Evolutionary conservation across 192 early-diverging fungal genomes (phyloP).

Genomic region (Coemansia guatemalensis): DNA sequence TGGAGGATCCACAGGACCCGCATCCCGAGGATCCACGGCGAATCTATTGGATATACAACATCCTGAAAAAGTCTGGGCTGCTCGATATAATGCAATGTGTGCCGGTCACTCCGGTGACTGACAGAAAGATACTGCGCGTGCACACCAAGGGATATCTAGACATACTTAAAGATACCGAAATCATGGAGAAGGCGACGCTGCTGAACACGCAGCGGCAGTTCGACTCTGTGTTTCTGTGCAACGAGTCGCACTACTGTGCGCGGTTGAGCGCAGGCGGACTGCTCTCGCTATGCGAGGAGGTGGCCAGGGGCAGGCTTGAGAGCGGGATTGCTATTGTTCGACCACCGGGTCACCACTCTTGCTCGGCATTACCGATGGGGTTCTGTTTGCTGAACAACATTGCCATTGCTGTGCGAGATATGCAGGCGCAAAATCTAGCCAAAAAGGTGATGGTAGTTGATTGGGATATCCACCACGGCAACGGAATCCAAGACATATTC

Average conservation of each 20-base stretch:
- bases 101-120: constrained; percentile 6
- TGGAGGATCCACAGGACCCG: constrained; percentile 57
- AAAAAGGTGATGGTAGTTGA: constrained; percentile 80
- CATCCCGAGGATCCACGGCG: constrained; percentile 78
- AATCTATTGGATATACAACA: constrained; percentile 66
- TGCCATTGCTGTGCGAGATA: constrained; percentile 71
- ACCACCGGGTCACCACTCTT: constrained; percentile 95
- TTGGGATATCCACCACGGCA: constrained; percentile 97
- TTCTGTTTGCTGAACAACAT: constrained; percentile 93
- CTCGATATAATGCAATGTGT: constrained; percentile 48
- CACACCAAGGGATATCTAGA: constrained; percentile 56
- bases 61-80: constrained; percentile 51
- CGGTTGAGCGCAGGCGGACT: constrained; percentile 74
- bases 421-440: constrained; percentile 53
- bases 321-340: constrained; percentile 88
- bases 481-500: constrained; percentile 87
- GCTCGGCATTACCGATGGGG: constrained; percentile 70
- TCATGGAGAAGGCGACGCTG: constrained; percentile 50
- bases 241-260: constrained; percentile 62
- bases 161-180: constrained; percentile 47
- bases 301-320: constrained; percentile 60
- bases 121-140: constrained; percentile 48
- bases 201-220: constrained; percentile 44
- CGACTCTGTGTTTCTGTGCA: constrained; percentile 74
- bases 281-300: constrained; percentile 68